Percentiles rank a stretch among this genome's conserved stretches.
phyloP scores from a whole-genome alignment of 768 basidiomycete genomes.

The Naganishia onofrii region DNA sequence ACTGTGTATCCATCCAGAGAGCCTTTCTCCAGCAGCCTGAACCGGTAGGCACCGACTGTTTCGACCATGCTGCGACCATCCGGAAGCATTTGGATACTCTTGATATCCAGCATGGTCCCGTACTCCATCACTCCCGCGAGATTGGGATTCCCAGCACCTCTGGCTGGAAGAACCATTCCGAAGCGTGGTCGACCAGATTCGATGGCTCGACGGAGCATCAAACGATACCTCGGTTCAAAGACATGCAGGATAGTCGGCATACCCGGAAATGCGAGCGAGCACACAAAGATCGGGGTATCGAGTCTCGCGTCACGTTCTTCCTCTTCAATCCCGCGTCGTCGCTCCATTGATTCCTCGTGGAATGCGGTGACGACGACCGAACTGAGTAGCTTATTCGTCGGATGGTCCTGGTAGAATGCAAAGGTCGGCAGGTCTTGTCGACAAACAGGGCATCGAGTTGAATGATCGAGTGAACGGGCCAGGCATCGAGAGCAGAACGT shows the following conservation, averaged over 20 bases:
- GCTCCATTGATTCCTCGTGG: constrained; percentile 64
- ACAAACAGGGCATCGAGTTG: constrained; percentile 76
- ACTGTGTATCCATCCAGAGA: constrained; percentile 86
- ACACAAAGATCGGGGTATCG: constrained; percentile 87
- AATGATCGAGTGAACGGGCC: constrained; percentile 85
- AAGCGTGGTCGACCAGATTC: constrained; percentile 73
- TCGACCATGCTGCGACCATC: constrained; percentile 88
- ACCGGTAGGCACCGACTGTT: constrained; percentile 69
- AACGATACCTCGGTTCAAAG: constrained; percentile 88
- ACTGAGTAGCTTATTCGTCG: constrained; percentile 68
- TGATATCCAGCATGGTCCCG: constrained; percentile 91
- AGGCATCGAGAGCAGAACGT: constrained; percentile 89
- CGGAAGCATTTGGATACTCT: constrained; percentile 75
- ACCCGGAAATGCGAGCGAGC: constrained; percentile 83
- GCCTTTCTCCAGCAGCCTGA: constrained; percentile 80
- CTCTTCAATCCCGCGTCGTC: constrained; percentile 64
- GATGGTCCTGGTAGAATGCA: constrained; percentile 75
- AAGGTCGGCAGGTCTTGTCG: constrained; percentile 72
- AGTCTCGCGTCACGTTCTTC: constrained; percentile 76
- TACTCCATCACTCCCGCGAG: constrained; percentile 64
- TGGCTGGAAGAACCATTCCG: constrained; percentile 83
- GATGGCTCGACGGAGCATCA: constrained; percentile 95
- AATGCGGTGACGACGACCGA: constrained; percentile 72
- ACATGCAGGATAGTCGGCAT: constrained; percentile 87
- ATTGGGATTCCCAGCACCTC: constrained; percentile 49